Percentiles rank a stretch among this genome's conserved stretches.
Evolutionary conservation across 1,139 yeast genomes (phyloP).

Genomic region (Hanseniaspora gamundiae): DNA sequence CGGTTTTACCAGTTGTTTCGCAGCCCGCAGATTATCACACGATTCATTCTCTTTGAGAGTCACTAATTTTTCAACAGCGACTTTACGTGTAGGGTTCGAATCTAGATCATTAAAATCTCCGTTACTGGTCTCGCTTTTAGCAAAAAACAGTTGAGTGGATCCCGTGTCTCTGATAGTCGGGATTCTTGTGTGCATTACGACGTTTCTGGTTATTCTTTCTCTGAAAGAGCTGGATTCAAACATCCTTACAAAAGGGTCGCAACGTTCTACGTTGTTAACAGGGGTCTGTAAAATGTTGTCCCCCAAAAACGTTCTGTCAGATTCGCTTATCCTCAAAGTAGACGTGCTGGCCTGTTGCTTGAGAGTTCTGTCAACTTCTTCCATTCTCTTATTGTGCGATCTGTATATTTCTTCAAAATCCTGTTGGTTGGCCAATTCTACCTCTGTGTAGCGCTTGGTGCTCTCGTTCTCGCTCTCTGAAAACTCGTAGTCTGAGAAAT

Average conservation of each 20-base stretch:
- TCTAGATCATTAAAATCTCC: too few relatives aligned
- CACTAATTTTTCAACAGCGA: too few relatives aligned
- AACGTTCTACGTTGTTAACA: not conserved
- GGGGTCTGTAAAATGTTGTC: not conserved
- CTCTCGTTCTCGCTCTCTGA: not conserved
- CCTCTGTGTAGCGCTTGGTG: not conserved
- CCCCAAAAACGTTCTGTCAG: not conserved
- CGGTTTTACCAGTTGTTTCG: too few relatives aligned
- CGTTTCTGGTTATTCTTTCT: not conserved
- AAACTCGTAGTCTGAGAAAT: not conserved
- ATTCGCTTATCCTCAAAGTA: not conserved
- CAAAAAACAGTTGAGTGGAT: not conserved
- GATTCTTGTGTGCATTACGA: not conserved
- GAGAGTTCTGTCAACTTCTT: not conserved
- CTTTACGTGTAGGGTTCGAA: too few relatives aligned
- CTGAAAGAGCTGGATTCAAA: not conserved
- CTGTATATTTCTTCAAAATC: not conserved
- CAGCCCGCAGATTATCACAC: too few relatives aligned
- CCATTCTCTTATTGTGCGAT: not conserved
- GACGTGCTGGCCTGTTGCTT: conserved; percentile 1
- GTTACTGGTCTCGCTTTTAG: too few relatives aligned
- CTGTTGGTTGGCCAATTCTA: not conserved
- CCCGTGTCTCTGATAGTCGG: not conserved
- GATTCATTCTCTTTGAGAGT: too few relatives aligned
- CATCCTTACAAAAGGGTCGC: not conserved